A percentile compares a stretch with the other conserved stretches of the same genome.
These are phyloP conservation scores for Voacanga thouarsii DNA, from an alignment of 257 asterid species.

Conservation along the genomic window DNA sequence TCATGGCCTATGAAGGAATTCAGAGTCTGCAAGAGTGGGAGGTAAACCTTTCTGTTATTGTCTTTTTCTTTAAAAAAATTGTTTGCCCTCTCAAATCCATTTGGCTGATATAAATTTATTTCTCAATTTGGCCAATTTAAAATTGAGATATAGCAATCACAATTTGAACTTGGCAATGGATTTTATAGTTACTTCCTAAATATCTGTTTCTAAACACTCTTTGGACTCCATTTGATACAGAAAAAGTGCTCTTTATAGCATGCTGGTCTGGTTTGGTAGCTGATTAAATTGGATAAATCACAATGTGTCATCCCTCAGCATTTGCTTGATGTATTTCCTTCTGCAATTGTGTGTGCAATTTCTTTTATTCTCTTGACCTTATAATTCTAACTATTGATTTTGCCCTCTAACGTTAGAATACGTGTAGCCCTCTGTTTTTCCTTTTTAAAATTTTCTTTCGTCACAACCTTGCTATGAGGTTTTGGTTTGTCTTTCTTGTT, in stretches of 20 bases:
- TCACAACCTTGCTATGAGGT: background rate
- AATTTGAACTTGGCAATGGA: background rate
- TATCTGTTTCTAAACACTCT: background rate
- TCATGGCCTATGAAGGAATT: constrained; percentile 77
- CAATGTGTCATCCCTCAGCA: background rate
- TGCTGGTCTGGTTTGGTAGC: background rate
- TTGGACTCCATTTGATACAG: background rate
- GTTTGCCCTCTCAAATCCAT: background rate
- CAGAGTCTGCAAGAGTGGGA: constrained; percentile 90
- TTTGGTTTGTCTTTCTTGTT: background rate
- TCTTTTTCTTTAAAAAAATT: background rate
- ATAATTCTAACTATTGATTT: background rate
- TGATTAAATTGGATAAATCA: background rate
- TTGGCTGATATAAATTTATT: background rate
- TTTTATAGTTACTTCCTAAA: background rate
- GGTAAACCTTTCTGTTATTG: constrained; percentile 37
- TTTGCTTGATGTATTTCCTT: background rate
- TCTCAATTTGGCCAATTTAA: background rate
- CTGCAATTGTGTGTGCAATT: background rate
- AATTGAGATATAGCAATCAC: background rate
- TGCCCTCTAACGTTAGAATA: background rate
- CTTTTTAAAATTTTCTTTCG: background rate
- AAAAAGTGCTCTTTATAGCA: background rate
- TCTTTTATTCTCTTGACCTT: background rate
- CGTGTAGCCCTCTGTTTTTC: background rate